A percentile compares a stretch with the other conserved stretches of the same genome.
Conservation (phyloP, 1,284 basidiomycete species). For the Tilletia indica region DNA sequence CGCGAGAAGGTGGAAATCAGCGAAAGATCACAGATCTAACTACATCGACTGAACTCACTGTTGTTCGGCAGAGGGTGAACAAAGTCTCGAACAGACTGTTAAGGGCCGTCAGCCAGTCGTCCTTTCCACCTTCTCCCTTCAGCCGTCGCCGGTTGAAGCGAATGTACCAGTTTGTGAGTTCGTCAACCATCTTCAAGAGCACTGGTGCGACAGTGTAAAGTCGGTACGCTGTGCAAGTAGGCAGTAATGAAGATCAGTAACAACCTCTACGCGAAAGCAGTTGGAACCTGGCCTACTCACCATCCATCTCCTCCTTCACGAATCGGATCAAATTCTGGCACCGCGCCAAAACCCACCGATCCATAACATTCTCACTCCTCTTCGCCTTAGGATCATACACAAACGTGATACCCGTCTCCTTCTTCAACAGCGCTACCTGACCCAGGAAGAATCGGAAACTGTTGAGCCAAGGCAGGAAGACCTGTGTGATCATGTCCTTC, state of each 20-base stretch:
- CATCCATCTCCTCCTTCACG: constrained; percentile 87
- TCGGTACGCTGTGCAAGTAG: constrained; percentile 68
- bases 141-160: constrained; percentile 94
- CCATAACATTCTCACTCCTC: constrained; percentile 92
- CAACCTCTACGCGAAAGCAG: constrained; percentile 13
- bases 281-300: neutral
- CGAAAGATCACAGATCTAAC: neutral
- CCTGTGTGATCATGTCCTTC: constrained; percentile 88
- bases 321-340: constrained; percentile 94
- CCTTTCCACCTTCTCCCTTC: constrained; percentile 89
- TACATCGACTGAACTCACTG: constrained; percentile 63
- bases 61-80: constrained; percentile 88
- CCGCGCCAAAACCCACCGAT: constrained; percentile 93
- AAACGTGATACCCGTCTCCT: constrained; percentile 76
- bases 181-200: constrained; percentile 85
- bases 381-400: constrained; percentile 81
- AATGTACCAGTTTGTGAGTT: constrained; percentile 99
- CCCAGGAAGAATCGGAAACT: constrained; percentile 98
- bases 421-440: constrained; percentile 85
- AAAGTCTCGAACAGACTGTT: constrained; percentile 96
- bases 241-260: neutral
- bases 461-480: constrained; percentile 98
- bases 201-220: constrained; percentile 98
- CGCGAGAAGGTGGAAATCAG: neutral
- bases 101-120: constrained; percentile 83